Evolutionary conservation across 2,329 filamentous ascomycete genomes (phyloP).

Genomic region (Scedosporium minutisporum): DNA sequence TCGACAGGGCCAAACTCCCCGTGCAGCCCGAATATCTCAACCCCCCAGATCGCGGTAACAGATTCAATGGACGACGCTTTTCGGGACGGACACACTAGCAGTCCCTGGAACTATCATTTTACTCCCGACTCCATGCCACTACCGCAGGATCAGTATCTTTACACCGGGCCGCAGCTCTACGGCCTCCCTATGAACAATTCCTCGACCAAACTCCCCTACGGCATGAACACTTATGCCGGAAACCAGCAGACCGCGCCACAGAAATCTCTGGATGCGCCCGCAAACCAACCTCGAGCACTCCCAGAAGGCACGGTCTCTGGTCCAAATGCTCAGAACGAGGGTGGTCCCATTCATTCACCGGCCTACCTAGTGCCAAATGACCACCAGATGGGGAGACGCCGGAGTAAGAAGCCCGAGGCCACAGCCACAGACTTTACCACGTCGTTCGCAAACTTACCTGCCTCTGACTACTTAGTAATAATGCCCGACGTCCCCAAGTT

Average conservation of each 20-base stretch:
- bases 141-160: constrained; percentile 2
- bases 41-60: constrained; percentile 47
- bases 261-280: neutral
- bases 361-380: neutral
- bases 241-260: neutral
- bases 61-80: constrained; percentile 38
- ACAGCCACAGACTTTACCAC: neutral
- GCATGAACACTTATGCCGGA: constrained; percentile 16
- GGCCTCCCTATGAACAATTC: constrained; percentile 24
- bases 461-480: neutral
- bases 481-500: constrained; percentile 56
- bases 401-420: neutral
- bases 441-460: neutral
- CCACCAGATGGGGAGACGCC: neutral
- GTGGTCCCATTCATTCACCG: neutral
- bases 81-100: constrained; percentile 27
- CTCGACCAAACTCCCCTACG: constrained; percentile 39
- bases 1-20: constrained; percentile 52
- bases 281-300: neutral
- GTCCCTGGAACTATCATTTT: constrained; percentile 6
- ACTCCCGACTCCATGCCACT: neutral
- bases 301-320: neutral
- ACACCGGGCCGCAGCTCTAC: neutral
- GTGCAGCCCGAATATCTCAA: constrained; percentile 43
- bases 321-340: neutral